These are phyloP conservation scores for Medicago truncatula DNA, from an alignment of 306 rosid genomes.

Conservation along the genomic window DNA sequence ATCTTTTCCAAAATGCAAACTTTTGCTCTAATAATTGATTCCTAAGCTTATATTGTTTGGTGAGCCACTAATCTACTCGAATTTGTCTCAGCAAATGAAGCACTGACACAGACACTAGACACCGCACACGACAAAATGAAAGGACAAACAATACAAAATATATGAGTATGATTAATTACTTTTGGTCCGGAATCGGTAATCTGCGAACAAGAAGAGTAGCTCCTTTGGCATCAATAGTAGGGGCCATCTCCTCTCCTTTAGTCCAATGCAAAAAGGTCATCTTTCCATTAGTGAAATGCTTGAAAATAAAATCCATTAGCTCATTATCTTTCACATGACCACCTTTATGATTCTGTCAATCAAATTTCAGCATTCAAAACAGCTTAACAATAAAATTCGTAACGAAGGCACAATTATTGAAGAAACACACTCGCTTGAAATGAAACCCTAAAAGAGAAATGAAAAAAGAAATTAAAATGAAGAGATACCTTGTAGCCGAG, in stretches of 20 bases:
- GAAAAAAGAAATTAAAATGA: neutral
- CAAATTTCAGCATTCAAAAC: slow-evolving; percentile 36
- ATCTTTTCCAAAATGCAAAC: neutral
- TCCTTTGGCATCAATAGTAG: slow-evolving; percentile 63
- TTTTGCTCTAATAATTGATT: neutral
- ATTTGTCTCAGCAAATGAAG: neutral
- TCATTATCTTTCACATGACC: slow-evolving; percentile 65
- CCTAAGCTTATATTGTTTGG: neutral
- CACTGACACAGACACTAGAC: neutral
- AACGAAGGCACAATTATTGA: no score
- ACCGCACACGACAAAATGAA: neutral
- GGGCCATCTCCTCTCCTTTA: slow-evolving; percentile 89
- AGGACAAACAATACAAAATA: neutral
- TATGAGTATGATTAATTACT: slow-evolving; percentile 54
- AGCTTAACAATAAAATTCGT: no score
- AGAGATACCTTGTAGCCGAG: slow-evolving; percentile 65
- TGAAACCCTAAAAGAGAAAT: slow-evolving; percentile 17
- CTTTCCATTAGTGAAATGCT: slow-evolving; percentile 64
- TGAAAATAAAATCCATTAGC: slow-evolving; percentile 57
- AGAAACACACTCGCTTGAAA: neutral
- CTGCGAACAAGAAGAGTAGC: slow-evolving; percentile 89
- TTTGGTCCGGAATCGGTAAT: slow-evolving; percentile 65
- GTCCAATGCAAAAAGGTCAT: slow-evolving; percentile 83
- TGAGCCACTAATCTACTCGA: neutral
- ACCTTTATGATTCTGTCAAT: slow-evolving; percentile 66